Base-by-base conservation (phyloP, 345 rosid genomes). In the Brassica juncea region DNA sequence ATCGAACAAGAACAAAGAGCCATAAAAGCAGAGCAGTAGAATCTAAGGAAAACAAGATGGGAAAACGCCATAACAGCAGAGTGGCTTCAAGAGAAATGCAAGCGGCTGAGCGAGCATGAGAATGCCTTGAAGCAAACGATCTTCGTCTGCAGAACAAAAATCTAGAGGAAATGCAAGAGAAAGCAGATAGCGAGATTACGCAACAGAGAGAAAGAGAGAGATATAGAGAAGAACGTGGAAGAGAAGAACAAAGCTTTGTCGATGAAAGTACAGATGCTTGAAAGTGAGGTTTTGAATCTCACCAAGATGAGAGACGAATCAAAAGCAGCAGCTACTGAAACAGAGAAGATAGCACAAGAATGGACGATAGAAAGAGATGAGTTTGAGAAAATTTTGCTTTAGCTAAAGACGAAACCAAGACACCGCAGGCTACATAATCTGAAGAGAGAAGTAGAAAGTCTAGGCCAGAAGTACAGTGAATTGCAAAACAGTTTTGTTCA, bases 21-120 rank as follows among this genome's bases (percentile, higher is more conserved):
- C 66, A 93, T 91, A 75, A 72, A 68, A 72, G 93, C 99, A 57
- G 99, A 72, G 93, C 99, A 57, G 99, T 93, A 93, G 79, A 86
- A 88, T 68, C 80, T 89, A 81, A 81, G 89, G 81, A 85, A 86
- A 68, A 85, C 87, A 6, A 90, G 93, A 80, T 89, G 87, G 97
- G 90, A 88, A 44, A 95, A 90, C 71, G 87, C 92, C 34, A 82
- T 81, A 55, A 77, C 90, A 70, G 99, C 94, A 31, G 98, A 91
- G 88, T 80, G 84, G 71, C 93, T 93, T 68, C 99, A 93, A 80
- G 94, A 93, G 35, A 94, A 93, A 83, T 84, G 94, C 79, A 89
- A 84, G 71, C 89, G 1, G 0, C 1, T 23, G 25, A 23, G 25
- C 25, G 25, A 91, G 75, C 90, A 88, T 37, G 97, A 93, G 84